Evolutionary conservation across 2,329 filamentous ascomycete species (phyloP).

Genomic region (Aschersonia sp.): DNA sequence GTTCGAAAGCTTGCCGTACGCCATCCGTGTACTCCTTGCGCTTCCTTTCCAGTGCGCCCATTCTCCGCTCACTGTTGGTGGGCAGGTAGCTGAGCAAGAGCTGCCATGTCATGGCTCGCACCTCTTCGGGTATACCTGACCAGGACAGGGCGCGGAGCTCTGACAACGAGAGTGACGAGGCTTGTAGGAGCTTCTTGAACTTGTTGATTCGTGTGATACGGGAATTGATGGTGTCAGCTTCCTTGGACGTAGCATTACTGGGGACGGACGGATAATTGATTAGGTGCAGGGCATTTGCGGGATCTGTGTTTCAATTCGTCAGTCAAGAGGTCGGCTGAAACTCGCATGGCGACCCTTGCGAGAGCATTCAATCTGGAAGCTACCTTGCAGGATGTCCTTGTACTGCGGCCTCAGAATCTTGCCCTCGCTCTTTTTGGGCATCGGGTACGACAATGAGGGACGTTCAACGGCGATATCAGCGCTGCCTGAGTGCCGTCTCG

Average conservation of each 20-base stretch:
- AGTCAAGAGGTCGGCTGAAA: too few relatives aligned
- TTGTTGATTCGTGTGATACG: conserved; percentile 93
- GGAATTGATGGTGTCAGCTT: conserved; percentile 72
- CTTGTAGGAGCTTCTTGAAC: conserved; percentile 90
- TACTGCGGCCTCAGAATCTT: conserved; percentile 96
- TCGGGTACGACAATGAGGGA: conserved; percentile 68
- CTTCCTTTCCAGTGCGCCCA: conserved; percentile 82
- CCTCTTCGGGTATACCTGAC: conserved; percentile 89
- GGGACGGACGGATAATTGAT: conserved; percentile 75
- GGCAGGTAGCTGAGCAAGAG: conserved; percentile 87
- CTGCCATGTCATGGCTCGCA: conserved; percentile 98
- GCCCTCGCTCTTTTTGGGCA: conserved; percentile 76
- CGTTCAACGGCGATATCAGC: conserved; percentile 90
- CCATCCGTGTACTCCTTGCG: conserved; percentile 94
- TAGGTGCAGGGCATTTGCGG: conserved; percentile 86
- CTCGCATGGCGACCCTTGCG: neutral
- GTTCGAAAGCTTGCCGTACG: conserved; percentile 57
- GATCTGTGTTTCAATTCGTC: conserved; percentile 30
- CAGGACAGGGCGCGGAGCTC: conserved; percentile 79
- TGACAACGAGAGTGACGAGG: conserved; percentile 72
- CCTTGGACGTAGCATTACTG: conserved; percentile 61
- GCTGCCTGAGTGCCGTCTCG: conserved; percentile 63
- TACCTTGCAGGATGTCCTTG: conserved; percentile 78
- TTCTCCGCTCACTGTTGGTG: conserved; percentile 86
- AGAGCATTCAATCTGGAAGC: too few relatives aligned